Evolutionary conservation across 2,329 filamentous ascomycete species (phyloP).

Genomic region (Daldinia eschscholtzii): DNA sequence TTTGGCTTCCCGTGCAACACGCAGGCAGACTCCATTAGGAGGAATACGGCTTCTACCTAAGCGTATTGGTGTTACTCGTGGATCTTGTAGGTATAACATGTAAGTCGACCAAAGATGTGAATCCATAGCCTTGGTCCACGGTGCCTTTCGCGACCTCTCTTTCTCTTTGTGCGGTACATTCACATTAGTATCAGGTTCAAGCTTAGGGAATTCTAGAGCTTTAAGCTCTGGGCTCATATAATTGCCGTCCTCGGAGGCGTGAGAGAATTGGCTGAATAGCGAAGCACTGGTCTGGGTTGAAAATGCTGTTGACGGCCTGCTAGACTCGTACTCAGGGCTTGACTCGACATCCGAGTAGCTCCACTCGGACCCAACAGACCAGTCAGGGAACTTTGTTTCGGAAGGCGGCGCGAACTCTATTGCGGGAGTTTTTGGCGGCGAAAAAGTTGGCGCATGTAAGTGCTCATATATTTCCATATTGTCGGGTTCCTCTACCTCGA

Average conservation of each 20-base stretch:
- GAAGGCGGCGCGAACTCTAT: slow-evolving; percentile 60
- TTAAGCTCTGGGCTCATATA: slow-evolving; percentile 66
- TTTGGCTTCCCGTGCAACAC: slow-evolving; percentile 75
- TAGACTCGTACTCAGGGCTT: slow-evolving; percentile 70
- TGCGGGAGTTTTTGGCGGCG: slow-evolving; percentile 71
- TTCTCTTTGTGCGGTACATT: slow-evolving; percentile 42
- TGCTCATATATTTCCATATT: slow-evolving; percentile 51
- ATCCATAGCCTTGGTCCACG: slow-evolving; percentile 75
- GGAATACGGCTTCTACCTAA: slow-evolving; percentile 73
- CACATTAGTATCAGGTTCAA: slow-evolving; percentile 26
- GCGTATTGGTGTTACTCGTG: slow-evolving; percentile 74
- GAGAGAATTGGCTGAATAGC: slow-evolving; percentile 68
- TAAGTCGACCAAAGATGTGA: slow-evolving; percentile 76
- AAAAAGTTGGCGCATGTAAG: slow-evolving; percentile 60
- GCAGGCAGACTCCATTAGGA: slow-evolving; percentile 72
- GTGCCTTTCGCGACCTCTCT: slow-evolving; percentile 62
- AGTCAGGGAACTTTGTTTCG: slow-evolving; percentile 67
- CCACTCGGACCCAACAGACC: slow-evolving; percentile 68
- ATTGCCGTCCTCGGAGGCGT: slow-evolving; percentile 67
- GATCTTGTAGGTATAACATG: slow-evolving; percentile 73
- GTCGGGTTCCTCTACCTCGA: slow-evolving; percentile 63
- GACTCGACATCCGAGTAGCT: slow-evolving; percentile 67
- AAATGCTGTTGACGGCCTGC: slow-evolving; percentile 70
- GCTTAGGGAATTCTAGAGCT: slow-evolving; percentile 50
- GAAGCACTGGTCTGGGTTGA: slow-evolving; percentile 71